Evolutionary conservation across 2,329 filamentous ascomycete genomes (phyloP), one percentile per base, ranked within the genome.

Genomic region (Aspergillus thermomutatus): DNA sequence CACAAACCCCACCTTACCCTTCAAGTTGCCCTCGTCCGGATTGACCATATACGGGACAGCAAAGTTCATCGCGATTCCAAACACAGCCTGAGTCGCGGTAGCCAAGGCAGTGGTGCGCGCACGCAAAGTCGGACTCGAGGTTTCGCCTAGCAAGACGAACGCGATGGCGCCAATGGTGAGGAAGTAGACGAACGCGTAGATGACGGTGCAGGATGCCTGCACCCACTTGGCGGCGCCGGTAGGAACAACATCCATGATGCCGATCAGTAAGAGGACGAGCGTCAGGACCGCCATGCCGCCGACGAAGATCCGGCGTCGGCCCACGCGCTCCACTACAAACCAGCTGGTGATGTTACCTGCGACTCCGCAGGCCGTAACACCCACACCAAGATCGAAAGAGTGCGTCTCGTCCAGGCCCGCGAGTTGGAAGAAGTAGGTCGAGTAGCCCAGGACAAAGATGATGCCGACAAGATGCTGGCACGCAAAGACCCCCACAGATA

Each of bases 81-180:
- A 70, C 1, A 76, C 54, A 2, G 72, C 66, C 59, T 79, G 75
- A 0, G 71, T 71, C 2, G 72, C 71, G 1, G 73, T 76, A 8
- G 75, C 73, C 19, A 79, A 63, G 28, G 69, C 67, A 54, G 68
- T 80, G n/a, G 80, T 83, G 47, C 77, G 77, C 56, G 77, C 77
- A 0, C 76, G 70, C 2, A 79, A 66, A 2, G 64, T 64, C 3
- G 79, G 71, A 0, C 53, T 37, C 26, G 56, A 58, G 11, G 66
- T 80, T 63, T 80, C 80, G 4, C 78, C 78, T 1, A 79, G 73
- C 45, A 80, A 71, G 34, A 76, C 75, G 34, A 82, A 83, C 49
- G 66, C 70, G 49, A 76, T 66, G 14, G 72, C 69, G 1, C 75
- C 75, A 49, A 77, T 69, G 1, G 69, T 75, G 53, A 70, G 55